Percentiles rank a stretch among this genome's conserved stretches.
These are phyloP conservation scores for Chaetoceros muelleri DNA, from an alignment of 108 stramenopile genomes.

Conservation along the genomic window DNA sequence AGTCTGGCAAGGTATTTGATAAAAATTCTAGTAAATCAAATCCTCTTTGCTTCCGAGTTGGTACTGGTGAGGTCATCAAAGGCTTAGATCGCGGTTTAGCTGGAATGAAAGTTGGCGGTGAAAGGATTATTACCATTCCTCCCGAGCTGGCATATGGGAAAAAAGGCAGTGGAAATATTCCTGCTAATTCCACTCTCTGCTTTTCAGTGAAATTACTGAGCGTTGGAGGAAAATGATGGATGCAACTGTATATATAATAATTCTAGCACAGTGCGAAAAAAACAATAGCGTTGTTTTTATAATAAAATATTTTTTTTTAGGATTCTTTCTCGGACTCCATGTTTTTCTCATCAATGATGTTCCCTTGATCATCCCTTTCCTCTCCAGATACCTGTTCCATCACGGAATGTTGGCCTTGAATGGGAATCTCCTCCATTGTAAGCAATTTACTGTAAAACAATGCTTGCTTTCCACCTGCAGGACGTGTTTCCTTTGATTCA, in stretches of 20 bases:
- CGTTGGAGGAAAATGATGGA: background rate
- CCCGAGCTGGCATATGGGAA: constrained; percentile 19
- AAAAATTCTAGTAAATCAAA: constrained; percentile 24
- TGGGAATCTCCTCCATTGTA: constrained; percentile 1
- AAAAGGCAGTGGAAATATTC: constrained; percentile 13
- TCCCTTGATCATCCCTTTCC: too few relatives aligned
- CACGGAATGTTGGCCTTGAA: too few relatives aligned
- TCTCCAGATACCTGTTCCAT: too few relatives aligned
- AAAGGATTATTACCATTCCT: constrained; percentile 16
- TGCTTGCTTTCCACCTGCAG: background rate
- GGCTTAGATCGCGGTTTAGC: constrained; percentile 6
- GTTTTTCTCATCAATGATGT: too few relatives aligned
- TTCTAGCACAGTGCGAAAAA: too few relatives aligned
- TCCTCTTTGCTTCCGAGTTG: constrained; percentile 13
- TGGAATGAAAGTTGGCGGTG: constrained; percentile 23
- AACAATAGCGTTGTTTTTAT: too few relatives aligned
- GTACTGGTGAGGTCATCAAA: constrained; percentile 22
- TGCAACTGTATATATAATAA: background rate
- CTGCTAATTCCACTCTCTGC: constrained; percentile 12
- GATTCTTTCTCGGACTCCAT: too few relatives aligned
- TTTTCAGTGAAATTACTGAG: constrained; percentile 9
- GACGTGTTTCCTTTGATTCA: too few relatives aligned
- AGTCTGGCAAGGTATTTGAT: constrained; percentile 36
- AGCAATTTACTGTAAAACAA: background rate
- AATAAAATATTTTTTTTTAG: too few relatives aligned